A percentile compares a stretch with the other conserved stretches of the same genome.
Evolutionary conservation across 257 asterid species (phyloP).

Genomic region (Fraxinus americana): DNA sequence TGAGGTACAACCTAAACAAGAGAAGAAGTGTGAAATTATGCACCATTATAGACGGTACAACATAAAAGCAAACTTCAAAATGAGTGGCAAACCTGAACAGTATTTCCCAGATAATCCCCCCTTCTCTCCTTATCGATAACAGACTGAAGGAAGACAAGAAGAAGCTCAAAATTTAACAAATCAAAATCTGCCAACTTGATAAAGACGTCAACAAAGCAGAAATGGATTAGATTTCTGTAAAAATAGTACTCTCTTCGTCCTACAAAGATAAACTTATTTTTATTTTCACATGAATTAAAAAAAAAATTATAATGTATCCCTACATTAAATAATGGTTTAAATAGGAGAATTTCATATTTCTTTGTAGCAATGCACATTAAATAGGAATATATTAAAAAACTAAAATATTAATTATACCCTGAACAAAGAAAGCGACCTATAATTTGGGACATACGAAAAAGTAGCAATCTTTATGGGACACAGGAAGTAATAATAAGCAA

Average conservation of each 20-base stretch:
- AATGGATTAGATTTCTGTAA: not conserved
- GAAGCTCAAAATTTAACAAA: constrained; percentile 19
- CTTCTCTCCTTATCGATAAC: constrained; percentile 76
- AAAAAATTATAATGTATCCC: no score
- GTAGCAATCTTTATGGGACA: no score
- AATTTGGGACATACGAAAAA: no score
- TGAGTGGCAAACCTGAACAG: constrained; percentile 61
- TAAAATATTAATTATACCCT: no score
- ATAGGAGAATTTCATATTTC: no score
- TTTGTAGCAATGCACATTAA: no score
- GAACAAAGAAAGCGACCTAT: no score
- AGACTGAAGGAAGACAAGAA: constrained; percentile 34
- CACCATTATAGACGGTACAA: constrained; percentile 13
- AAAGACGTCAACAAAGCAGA: constrained; percentile 14
- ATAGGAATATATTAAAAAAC: no score
- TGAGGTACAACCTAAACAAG: constrained; percentile 74
- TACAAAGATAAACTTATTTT: no score
- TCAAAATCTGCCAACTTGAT: constrained; percentile 14
- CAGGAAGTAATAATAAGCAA: not conserved
- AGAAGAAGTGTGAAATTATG: constrained; percentile 21
- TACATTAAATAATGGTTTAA: no score
- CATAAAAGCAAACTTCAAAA: constrained; percentile 11
- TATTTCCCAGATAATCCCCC: constrained; percentile 75
- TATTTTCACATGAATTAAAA: no score
- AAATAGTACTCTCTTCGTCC: not conserved